A percentile compares a stretch with the other conserved stretches of the same genome.
Conservation (phyloP, 1,284 basidiomycete genomes). For the Pyrrhoderma noxium region DNA sequence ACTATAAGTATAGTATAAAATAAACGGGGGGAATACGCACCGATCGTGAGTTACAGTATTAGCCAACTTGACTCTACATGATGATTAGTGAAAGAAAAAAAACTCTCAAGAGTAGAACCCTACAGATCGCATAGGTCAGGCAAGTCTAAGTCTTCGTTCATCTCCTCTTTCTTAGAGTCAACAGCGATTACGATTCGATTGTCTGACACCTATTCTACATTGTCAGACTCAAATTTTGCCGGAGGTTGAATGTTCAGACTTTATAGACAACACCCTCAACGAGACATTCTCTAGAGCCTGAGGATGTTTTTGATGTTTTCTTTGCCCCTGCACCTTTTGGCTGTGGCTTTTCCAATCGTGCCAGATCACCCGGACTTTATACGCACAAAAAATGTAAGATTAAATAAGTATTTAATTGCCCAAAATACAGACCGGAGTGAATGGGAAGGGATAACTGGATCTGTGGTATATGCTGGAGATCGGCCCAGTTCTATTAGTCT, state of each 20-base stretch:
- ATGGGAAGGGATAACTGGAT: conserved; percentile 74
- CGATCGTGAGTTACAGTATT: conserved; percentile 90
- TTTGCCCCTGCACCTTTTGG: conserved; percentile 36
- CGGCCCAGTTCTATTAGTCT: conserved; percentile 85
- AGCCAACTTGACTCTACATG: conserved; percentile 68
- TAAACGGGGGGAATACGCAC: conserved; percentile 30
- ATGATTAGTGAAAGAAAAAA: neutral
- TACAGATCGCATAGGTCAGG: conserved; percentile 74
- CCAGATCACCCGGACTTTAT: conserved; percentile 59
- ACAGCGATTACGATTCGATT: conserved; percentile 73
- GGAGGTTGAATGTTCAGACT: conserved; percentile 30
- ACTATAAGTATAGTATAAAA: conserved; percentile 1
- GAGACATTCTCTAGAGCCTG: neutral
- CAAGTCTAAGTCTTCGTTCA: conserved; percentile 62
- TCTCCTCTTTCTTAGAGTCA: conserved; percentile 45
- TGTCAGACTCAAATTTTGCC: too few species aligned
- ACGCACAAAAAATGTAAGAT: neutral
- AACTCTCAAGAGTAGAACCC: conserved; percentile 15
- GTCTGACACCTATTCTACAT: conserved; percentile 53
- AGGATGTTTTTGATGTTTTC: conserved; percentile 33
- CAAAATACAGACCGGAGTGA: conserved; percentile 54
- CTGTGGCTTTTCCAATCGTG: conserved; percentile 66
- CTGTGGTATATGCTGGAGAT: conserved; percentile 73
- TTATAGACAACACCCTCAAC: conserved; percentile 81
- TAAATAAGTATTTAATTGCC: neutral